A percentile compares a stretch with the other conserved stretches of the same genome.
phyloP scores from a whole-genome alignment of 2,329 filamentous ascomycete species.

The Stagonosporopsis rhizophila region DNA sequence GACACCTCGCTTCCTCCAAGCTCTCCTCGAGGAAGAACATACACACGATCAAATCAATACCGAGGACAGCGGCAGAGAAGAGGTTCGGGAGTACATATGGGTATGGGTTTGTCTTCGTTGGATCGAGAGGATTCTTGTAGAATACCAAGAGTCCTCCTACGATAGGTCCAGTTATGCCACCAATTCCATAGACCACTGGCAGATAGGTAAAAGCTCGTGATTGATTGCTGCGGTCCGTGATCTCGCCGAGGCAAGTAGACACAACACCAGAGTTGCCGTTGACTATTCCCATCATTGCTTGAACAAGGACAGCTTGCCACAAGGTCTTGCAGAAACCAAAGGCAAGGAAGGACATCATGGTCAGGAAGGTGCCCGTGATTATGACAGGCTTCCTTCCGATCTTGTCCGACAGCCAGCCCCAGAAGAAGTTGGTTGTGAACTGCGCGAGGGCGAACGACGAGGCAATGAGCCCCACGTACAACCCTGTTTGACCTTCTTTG shows the following conservation, averaged over 20 bases:
- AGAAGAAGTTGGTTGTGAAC: slow-evolving; percentile 89
- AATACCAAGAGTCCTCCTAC: slow-evolving; percentile 86
- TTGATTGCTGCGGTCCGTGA: slow-evolving; percentile 95
- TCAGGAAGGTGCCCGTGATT: slow-evolving; percentile 79
- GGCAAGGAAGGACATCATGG: slow-evolving; percentile 78
- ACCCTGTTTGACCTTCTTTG: slow-evolving; percentile 71
- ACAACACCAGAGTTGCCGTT: slow-evolving; percentile 97
- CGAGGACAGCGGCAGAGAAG: slow-evolving; percentile 74
- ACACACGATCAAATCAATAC: slow-evolving; percentile 75
- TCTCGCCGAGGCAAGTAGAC: slow-evolving; percentile 90
- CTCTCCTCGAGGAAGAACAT: slow-evolving; percentile 89
- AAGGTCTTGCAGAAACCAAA: slow-evolving; percentile 88
- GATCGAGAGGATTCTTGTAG: slow-evolving; percentile 63
- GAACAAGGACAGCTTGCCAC: slow-evolving; percentile 84
- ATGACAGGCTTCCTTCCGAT: slow-evolving; percentile 85
- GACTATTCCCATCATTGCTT: slow-evolving; percentile 87
- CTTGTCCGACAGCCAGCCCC: slow-evolving; percentile 83
- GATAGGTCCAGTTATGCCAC: slow-evolving; percentile 89
- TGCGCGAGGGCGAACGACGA: slow-evolving; percentile 93
- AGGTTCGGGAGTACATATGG: slow-evolving; percentile 89
- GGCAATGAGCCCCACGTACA: slow-evolving; percentile 90
- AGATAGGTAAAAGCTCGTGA: slow-evolving; percentile 92
- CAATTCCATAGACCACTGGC: slow-evolving; percentile 93
- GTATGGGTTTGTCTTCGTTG: slow-evolving; percentile 64
- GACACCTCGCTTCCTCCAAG: slow-evolving; percentile 68